Base-by-base conservation (phyloP, 176 grass and related monocot species). In the Miscanthus lutarioriparius region DNA sequence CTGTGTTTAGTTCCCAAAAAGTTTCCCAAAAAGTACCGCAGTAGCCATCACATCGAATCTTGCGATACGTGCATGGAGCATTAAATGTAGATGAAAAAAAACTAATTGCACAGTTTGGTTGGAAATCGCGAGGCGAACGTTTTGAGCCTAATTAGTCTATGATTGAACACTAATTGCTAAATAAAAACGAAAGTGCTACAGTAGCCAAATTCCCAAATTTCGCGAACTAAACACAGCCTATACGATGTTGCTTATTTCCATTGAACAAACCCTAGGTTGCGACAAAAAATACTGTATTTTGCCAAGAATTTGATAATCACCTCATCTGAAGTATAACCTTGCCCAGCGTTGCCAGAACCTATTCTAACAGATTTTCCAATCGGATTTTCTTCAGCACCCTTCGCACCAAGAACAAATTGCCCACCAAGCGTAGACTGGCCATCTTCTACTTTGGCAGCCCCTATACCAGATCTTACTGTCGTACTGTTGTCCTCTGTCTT, bases 291-390 rank as follows among this genome's bases (percentile, higher is more conserved):
- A 20, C 7, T 67, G 40, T 36, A 76, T 33, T 32, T 16, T 41
- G 32, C 54, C 6, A 10, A 73, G 78, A 48, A 61, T 87, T 74
- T 41, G 49, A 64, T 83, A 66, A 67, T 81, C 84, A 98, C 96
- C 96, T 99, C 96, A n/a, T 99, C 96, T 63, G 93, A 99, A 40
- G 93, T 99, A 81, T 99, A 99, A 41, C 96, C 96, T 85, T 99
- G 96, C 45, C 96, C 96, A 54, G 96, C 96, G 74, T 99, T 99
- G 39, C 96, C 96, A 81, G 93, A 96, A 83, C 96, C 96, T 73
- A 96, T 89, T 77, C 96, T 92, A 67, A 74, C 40, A 78, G 93
- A 90, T 56, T 96, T 99, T 44, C 75, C 86, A 16, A 82, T 67
- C 27, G 91, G 84, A 75, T 87, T 83, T 79, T 99, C 96, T 81